Conservation (phyloP, 2,329 filamentous ascomycete genomes). For the Onygena corvina region DNA sequence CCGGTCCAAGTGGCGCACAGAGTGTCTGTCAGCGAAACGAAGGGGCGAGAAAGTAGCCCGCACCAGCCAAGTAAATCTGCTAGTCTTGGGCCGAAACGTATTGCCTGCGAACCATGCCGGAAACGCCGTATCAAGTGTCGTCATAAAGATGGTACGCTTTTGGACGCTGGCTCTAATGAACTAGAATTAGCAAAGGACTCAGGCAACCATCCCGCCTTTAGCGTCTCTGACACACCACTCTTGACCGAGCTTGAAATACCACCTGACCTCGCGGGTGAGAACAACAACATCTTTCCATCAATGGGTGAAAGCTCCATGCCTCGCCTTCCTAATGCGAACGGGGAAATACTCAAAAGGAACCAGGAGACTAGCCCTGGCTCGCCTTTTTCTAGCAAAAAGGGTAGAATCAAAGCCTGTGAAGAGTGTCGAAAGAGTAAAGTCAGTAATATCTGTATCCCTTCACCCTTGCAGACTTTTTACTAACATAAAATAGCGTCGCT, state of each 20-base stretch:
- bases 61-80: constrained; percentile 27
- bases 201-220: neutral
- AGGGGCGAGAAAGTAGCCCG: constrained; percentile 19
- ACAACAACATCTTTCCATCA: neutral
- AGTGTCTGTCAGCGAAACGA: constrained; percentile 17
- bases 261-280: too few relatives aligned
- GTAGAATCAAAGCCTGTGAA: constrained; percentile 52
- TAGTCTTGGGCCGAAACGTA: constrained; percentile 46
- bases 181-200: neutral
- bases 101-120: constrained; percentile 52
- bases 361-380: constrained; percentile 26
- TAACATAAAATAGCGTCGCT: constrained; percentile 43
- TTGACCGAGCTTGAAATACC: too few relatives aligned
- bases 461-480: neutral
- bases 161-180: constrained; percentile 11
- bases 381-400: constrained; percentile 39
- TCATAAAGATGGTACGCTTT: constrained; percentile 45
- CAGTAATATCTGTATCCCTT: constrained; percentile 23
- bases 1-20: constrained; percentile 17
- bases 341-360: constrained; percentile 17
- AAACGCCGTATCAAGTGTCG: constrained; percentile 52
- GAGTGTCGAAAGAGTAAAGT: constrained; percentile 59
- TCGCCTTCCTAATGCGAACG: neutral
- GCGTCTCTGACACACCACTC: neutral
- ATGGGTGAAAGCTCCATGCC: neutral